Base-by-base conservation (phyloP, 2,329 filamentous ascomycete genomes). In the Dactylellina leptospora region DNA sequence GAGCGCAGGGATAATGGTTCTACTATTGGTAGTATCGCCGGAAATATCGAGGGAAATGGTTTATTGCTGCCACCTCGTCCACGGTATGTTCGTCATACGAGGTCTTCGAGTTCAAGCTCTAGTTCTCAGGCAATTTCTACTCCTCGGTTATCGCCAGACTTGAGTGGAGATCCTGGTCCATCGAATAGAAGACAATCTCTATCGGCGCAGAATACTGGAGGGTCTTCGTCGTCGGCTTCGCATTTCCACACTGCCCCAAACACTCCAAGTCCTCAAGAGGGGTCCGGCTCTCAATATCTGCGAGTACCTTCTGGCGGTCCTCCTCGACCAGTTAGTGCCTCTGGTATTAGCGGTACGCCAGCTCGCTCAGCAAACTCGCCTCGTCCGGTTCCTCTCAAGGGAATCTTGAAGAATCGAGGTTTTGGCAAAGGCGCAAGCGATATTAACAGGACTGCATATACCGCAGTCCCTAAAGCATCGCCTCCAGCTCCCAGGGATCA, bases 1-100 rank as follows among this genome's bases (percentile, higher is more conserved):
- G 68, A 28, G n/a, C 56, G 66, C 5, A 63, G 54, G 11, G 44
- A 22, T 25, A 60, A 45, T n/a, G 59, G 13, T 8, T 60, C 68
- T 16, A 72, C 59, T 9, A 64, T 64, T 20, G 40, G 36, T 20
- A 54, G 59, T 13, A 58, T 60, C 18, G 23, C 40, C 5, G 47
- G 42, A 22, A 27, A 20, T 0, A 16, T 38, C 13, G 59, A 59
- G n/a, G 16, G 30, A n/a, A 45, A 36, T 16, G 33, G 42, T 13
- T 13, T 42, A 2, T 33, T 62, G 3, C 51, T 40, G 8, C 45
- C n/a, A 4, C 51, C 59, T 6, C 38, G 33, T 25, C 23, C 40
- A 36, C 66, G 33, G 5, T 51, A 33, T 16, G 13, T 47, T 4
- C 58, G 59, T 13, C 60, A 40, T 9, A 45, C 18, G n/a, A 45